Percentiles rank a stretch among this genome's conserved stretches.
phyloP scores from a whole-genome alignment of 2,329 filamentous ascomycete genomes.

The Fusarium sp. region DNA sequence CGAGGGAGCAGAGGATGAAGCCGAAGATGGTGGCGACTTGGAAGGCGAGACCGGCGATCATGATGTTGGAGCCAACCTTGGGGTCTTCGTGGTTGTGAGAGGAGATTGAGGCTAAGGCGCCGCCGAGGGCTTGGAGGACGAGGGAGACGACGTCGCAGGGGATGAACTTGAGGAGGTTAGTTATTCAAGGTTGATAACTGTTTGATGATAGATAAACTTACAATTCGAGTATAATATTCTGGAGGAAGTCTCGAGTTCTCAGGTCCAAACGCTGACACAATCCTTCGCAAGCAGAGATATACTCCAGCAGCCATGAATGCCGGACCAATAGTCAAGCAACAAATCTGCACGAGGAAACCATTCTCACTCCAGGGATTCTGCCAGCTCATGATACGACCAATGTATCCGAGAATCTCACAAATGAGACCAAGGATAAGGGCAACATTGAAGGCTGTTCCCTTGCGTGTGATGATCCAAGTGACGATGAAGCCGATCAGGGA shows the following conservation, averaged over 20 bases:
- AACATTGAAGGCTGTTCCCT: constrained; percentile 61
- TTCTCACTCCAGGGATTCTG: constrained; percentile 61
- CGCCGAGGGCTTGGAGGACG: constrained; percentile 69
- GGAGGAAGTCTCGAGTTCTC: constrained; percentile 61
- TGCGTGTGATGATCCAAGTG: constrained; percentile 55
- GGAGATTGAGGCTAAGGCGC: constrained; percentile 61
- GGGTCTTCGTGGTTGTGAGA: constrained; percentile 49
- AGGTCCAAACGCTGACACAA: constrained; percentile 59
- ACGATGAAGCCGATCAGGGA: constrained; percentile 55
- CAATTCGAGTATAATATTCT: constrained; percentile 60
- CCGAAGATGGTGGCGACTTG: constrained; percentile 67
- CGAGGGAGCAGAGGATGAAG: constrained; percentile 62
- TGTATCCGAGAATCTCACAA: constrained; percentile 69
- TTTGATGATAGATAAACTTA: constrained; percentile 42
- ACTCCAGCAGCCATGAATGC: constrained; percentile 73
- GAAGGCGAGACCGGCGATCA: constrained; percentile 71
- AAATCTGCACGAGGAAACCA: constrained; percentile 66
- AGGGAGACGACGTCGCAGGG: constrained; percentile 71
- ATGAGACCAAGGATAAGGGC: constrained; percentile 64
- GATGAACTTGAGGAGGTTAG: constrained; percentile 61
- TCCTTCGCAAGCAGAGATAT: constrained; percentile 68
- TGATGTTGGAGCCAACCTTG: constrained; percentile 65
- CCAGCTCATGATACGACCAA: constrained; percentile 65
- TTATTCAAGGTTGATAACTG: not conserved
- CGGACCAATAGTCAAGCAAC: constrained; percentile 71